Percentiles rank a stretch among this genome's conserved stretches.
phyloP scores from a whole-genome alignment of 2,329 filamentous ascomycete genomes.

The Fusarium oligoseptatum region DNA sequence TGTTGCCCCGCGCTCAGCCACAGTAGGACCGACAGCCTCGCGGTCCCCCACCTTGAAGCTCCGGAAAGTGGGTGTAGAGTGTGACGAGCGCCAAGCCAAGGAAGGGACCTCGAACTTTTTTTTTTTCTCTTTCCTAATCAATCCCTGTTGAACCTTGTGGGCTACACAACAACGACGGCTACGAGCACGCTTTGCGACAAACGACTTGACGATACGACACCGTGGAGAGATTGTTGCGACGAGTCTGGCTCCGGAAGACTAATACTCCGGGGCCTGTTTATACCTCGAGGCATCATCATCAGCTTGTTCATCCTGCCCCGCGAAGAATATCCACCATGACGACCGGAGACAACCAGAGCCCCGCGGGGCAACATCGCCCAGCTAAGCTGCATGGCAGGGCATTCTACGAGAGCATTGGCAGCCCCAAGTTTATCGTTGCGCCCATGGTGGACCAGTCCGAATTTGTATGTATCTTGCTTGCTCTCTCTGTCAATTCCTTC shows the following conservation, averaged over 20 bases:
- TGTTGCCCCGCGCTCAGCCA: conserved; percentile 40
- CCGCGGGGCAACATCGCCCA: conserved; percentile 38
- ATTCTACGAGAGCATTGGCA: conserved; percentile 96
- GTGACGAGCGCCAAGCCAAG: conserved; percentile 6
- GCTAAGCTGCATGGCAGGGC: conserved; percentile 83
- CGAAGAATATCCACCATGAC: conserved; percentile 51
- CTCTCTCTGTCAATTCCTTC: background rate
- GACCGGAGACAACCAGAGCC: conserved; percentile 32
- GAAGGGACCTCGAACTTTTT: conserved; percentile 13
- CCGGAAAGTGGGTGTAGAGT: conserved; percentile 15
- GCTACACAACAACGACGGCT: background rate
- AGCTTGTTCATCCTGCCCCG: background rate
- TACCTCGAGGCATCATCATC: conserved; percentile 1
- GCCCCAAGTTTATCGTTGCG: conserved; percentile 89
- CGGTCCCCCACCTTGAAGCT: conserved; percentile 9
- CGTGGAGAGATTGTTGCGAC: conserved; percentile 39
- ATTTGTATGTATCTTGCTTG: conserved; percentile 74
- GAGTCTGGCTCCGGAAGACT: conserved; percentile 39
- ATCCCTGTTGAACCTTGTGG: background rate
- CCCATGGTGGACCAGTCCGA: conserved; percentile 99
- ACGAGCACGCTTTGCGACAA: conserved; percentile 11
- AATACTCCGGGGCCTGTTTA: conserved; percentile 35
- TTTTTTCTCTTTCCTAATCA: conserved; percentile 13
- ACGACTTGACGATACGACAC: conserved; percentile 27
- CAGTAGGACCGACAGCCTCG: conserved; percentile 24